Conservation (phyloP, 1,139 yeast genomes). For the Saccharomyces hybrid region DNA sequence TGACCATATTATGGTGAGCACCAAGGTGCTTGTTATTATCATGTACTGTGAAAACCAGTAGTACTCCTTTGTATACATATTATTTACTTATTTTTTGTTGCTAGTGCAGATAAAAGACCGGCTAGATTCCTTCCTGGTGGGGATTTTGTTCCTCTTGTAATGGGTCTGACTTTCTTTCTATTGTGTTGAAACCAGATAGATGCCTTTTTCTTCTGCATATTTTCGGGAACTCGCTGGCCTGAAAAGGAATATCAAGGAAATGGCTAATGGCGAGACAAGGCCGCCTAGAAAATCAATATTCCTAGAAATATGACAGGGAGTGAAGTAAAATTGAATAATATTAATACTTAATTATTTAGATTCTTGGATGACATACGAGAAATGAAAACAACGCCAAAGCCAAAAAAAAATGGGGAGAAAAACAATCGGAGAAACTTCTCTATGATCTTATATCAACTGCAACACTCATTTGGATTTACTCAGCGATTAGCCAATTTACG, state of each 20-base stretch:
- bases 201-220: neutral
- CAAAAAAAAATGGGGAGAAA: neutral
- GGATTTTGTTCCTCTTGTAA: slow-evolving; percentile 3
- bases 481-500: too few species aligned
- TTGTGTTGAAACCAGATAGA: too few species aligned
- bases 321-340: neutral
- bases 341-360: neutral
- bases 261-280: neutral
- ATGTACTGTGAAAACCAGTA: slow-evolving; percentile 25
- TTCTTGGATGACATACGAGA: neutral
- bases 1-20: slow-evolving; percentile 20
- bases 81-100: neutral
- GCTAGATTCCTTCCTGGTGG: slow-evolving; percentile 24
- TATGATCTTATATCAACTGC: slow-evolving; percentile 5
- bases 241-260: neutral
- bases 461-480: neutral
- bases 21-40: slow-evolving; percentile 15
- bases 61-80: slow-evolving; percentile 23
- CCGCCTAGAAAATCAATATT: neutral
- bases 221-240: neutral
- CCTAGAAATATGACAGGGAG: neutral
- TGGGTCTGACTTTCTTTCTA: neutral
- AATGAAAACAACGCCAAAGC: neutral
- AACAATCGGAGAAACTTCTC: slow-evolving; percentile 8
- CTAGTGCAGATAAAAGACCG: neutral